phyloP scores from a whole-genome alignment of 176 grass and related monocot genomes.

The Paspalum notatum region DNA sequence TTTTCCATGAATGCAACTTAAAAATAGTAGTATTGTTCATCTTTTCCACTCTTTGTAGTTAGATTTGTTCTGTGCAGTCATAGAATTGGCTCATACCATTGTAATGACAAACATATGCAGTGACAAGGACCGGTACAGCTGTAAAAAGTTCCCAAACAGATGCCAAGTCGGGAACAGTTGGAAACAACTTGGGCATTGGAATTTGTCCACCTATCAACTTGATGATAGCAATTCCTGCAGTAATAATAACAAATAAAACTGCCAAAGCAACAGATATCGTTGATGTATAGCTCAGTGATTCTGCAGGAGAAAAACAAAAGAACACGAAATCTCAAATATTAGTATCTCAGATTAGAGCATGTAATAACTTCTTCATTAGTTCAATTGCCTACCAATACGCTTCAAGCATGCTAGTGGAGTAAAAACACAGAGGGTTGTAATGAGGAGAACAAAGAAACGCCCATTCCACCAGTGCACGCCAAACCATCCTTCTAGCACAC shows the following conservation, averaged over 20 bases:
- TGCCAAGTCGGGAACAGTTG: slow-evolving; percentile 65
- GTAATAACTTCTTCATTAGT: not conserved
- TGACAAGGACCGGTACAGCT: slow-evolving; percentile 88
- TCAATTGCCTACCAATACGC: slow-evolving; percentile 64
- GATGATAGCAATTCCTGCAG: slow-evolving; percentile 88
- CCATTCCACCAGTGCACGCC: slow-evolving; percentile 89
- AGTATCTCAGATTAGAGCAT: not conserved
- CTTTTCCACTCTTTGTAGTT: not conserved
- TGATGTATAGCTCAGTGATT: slow-evolving; percentile 93
- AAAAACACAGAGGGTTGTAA: slow-evolving; percentile 68
- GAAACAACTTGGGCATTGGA: slow-evolving; percentile 92
- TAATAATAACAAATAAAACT: slow-evolving; percentile 85
- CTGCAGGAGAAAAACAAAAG: slow-evolving; percentile 53
- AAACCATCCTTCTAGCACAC: slow-evolving; percentile 96
- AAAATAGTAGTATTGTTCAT: not conserved
- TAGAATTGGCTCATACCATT: slow-evolving; percentile 60
- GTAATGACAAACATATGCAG: slow-evolving; percentile 94
- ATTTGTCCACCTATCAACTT: slow-evolving; percentile 77
- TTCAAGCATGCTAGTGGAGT: slow-evolving; percentile 86
- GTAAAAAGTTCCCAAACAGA: slow-evolving; percentile 97
- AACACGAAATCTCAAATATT: not conserved
- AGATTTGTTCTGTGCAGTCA: not conserved
- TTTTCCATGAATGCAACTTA: not conserved
- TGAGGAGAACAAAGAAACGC: slow-evolving; percentile 73
- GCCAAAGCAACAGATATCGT: slow-evolving; percentile 89